Evolutionary conservation across 2,329 filamentous ascomycete species (phyloP).

Genomic region (Hysterium pulicare): DNA sequence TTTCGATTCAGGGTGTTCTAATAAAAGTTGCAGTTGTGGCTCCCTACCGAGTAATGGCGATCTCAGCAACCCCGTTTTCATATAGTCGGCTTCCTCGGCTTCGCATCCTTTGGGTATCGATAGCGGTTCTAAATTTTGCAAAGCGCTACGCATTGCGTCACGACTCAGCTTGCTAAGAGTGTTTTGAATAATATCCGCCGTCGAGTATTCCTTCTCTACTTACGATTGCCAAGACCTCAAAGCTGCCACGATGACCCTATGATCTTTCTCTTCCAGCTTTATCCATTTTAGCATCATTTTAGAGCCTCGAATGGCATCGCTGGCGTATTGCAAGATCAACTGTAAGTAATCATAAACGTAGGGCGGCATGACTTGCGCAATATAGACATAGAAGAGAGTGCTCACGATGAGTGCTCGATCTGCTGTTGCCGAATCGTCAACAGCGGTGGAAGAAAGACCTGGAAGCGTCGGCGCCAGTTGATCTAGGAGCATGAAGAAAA

Average conservation of each 20-base stretch:
- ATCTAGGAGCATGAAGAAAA: too few species aligned
- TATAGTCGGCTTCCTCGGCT: background rate
- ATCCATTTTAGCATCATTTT: background rate
- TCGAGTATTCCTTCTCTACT: background rate
- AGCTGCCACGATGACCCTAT: background rate
- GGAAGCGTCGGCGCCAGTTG: too few species aligned
- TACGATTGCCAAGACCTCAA: background rate
- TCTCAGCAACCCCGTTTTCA: background rate
- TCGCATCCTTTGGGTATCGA: background rate
- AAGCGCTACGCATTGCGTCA: background rate
- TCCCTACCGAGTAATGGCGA: background rate
- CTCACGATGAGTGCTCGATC: background rate
- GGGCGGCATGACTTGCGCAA: background rate
- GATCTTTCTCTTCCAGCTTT: background rate
- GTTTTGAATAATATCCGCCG: background rate
- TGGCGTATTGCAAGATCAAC: background rate
- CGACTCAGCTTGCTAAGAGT: background rate
- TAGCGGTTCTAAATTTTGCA: background rate
- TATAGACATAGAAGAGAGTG: background rate
- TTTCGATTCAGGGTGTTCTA: background rate
- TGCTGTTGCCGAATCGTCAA: background rate
- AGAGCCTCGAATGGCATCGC: background rate
- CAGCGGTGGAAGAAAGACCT: background rate
- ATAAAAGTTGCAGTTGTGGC: background rate
- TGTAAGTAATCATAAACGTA: background rate